A percentile compares a stretch with the other conserved stretches of the same genome.
These are phyloP conservation scores for Pholiota conissans DNA, from an alignment of 768 basidiomycete genomes.

Conservation along the genomic window DNA sequence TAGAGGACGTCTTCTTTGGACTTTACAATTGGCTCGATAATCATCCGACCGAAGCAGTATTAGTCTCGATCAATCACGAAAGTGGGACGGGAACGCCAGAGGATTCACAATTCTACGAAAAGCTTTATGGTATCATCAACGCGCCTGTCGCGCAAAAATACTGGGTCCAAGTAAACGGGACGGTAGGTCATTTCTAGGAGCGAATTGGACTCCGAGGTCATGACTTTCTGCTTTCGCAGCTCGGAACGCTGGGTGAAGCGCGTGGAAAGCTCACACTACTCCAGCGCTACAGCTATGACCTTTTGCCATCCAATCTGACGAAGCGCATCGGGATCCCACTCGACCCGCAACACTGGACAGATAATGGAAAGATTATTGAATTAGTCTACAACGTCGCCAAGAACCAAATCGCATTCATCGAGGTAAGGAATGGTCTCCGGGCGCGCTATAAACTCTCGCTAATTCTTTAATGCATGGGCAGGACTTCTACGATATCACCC, in stretches of 20 bases:
- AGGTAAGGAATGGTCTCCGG: slow-evolving; percentile 23
- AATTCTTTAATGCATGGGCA: slow-evolving; percentile 5
- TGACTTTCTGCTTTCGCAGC: slow-evolving; percentile 30
- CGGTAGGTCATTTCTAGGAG: slow-evolving; percentile 10
- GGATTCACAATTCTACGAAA: slow-evolving; percentile 40
- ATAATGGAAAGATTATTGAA: slow-evolving; percentile 46
- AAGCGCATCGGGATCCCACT: slow-evolving; percentile 47
- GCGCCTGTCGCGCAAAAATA: slow-evolving; percentile 38
- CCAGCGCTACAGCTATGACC: slow-evolving; percentile 44
- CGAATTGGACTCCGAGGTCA: slow-evolving; percentile 5
- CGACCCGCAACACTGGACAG: slow-evolving; percentile 43
- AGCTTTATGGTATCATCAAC: slow-evolving; percentile 39
- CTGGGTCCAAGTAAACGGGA: slow-evolving; percentile 48
- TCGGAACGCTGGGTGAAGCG: slow-evolving; percentile 49
- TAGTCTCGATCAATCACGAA: slow-evolving; percentile 52
- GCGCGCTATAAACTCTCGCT: background rate
- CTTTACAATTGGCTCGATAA: slow-evolving; percentile 51
- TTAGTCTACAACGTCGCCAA: slow-evolving; percentile 40
- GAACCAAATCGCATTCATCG: slow-evolving; percentile 43
- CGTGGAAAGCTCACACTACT: slow-evolving; percentile 53
- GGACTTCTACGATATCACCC: slow-evolving; percentile 42
- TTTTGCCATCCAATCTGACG: slow-evolving; percentile 36
- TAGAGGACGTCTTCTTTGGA: slow-evolving; percentile 53
- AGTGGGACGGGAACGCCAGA: slow-evolving; percentile 43
- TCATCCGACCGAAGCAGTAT: slow-evolving; percentile 51